A percentile compares a stretch with the other conserved stretches of the same genome.
These are phyloP conservation scores for Vararia minispora DNA, from an alignment of 768 basidiomycete genomes.

Conservation along the genomic window DNA sequence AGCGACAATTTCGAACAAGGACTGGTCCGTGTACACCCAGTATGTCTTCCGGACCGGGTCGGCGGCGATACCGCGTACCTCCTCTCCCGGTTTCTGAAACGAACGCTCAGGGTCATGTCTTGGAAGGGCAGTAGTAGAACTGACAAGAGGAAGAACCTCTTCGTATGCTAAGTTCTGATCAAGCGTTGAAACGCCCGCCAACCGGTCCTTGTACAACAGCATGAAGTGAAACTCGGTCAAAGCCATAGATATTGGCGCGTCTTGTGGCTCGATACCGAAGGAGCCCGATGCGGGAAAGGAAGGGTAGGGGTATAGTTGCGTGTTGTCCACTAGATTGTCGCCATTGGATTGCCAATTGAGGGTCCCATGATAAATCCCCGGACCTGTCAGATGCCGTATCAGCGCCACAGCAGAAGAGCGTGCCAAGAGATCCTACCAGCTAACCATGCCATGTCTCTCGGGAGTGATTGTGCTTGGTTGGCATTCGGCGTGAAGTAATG, in stretches of 20 bases:
- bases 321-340: conserved; percentile 68
- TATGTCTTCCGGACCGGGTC: conserved; percentile 86
- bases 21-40: conserved; percentile 88
- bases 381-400: conserved; percentile 32
- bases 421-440: conserved; percentile 45
- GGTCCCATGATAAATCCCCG: conserved; percentile 80
- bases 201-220: conserved; percentile 67
- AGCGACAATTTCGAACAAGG: conserved; percentile 79
- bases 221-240: conserved; percentile 92
- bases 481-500: conserved; percentile 68
- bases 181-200: conserved; percentile 68
- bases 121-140: conserved; percentile 14
- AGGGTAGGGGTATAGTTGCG: conserved; percentile 75
- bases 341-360: conserved; percentile 58
- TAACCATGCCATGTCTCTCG: conserved; percentile 81
- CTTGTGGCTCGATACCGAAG: conserved; percentile 17
- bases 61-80: conserved; percentile 60
- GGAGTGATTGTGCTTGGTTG: conserved; percentile 56
- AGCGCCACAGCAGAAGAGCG: conserved; percentile 2
- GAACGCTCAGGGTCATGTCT: not conserved
- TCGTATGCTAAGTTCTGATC: conserved; percentile 79
- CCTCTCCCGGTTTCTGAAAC: conserved; percentile 62
- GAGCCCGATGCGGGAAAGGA: conserved; percentile 23
- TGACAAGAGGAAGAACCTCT: conserved; percentile 69
- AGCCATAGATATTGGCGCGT: conserved; percentile 63